phyloP scores from a whole-genome alignment of 1,284 basidiomycete species.

The Puccinia novopanici region DNA sequence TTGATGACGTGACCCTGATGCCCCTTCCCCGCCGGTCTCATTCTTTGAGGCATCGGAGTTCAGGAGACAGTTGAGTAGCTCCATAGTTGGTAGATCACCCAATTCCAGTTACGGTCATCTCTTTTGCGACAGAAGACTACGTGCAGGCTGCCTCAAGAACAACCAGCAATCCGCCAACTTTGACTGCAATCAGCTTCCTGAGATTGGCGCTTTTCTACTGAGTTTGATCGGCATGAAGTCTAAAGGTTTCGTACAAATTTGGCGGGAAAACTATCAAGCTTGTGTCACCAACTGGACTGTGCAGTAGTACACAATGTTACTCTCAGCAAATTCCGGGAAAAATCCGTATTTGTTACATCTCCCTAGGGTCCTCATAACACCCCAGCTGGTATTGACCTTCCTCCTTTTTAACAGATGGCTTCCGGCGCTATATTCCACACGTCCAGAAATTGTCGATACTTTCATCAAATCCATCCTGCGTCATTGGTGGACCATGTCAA shows the following conservation, averaged over 20 bases:
- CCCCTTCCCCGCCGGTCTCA: neutral
- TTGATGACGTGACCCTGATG: slow-evolving; percentile 7
- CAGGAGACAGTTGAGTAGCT: slow-evolving; percentile 25
- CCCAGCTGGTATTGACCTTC: neutral
- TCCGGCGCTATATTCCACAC: neutral
- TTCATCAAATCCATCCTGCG: slow-evolving; percentile 53
- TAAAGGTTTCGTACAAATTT: too few relatives aligned
- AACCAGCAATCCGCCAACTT: too few relatives aligned
- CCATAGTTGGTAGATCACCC: too few relatives aligned
- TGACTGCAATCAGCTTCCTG: too few relatives aligned
- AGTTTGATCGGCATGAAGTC: too few relatives aligned
- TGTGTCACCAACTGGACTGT: too few relatives aligned
- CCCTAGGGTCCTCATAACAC: neutral
- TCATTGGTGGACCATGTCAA: slow-evolving; percentile 57
- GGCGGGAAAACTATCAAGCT: too few relatives aligned
- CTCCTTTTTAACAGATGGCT: slow-evolving; percentile 34
- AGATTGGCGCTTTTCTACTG: too few relatives aligned
- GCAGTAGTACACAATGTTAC: too few relatives aligned
- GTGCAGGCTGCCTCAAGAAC: too few relatives aligned
- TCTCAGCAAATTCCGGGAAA: slow-evolving; percentile 13
- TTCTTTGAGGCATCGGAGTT: slow-evolving; percentile 13
- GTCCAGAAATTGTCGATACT: neutral
- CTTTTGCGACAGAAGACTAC: too few relatives aligned
- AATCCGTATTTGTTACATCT: slow-evolving; percentile 15
- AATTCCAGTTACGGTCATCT: slow-evolving; percentile 40